Base-by-base conservation (phyloP, 2,329 filamentous ascomycete species). In the Trichoderma gracile region DNA sequence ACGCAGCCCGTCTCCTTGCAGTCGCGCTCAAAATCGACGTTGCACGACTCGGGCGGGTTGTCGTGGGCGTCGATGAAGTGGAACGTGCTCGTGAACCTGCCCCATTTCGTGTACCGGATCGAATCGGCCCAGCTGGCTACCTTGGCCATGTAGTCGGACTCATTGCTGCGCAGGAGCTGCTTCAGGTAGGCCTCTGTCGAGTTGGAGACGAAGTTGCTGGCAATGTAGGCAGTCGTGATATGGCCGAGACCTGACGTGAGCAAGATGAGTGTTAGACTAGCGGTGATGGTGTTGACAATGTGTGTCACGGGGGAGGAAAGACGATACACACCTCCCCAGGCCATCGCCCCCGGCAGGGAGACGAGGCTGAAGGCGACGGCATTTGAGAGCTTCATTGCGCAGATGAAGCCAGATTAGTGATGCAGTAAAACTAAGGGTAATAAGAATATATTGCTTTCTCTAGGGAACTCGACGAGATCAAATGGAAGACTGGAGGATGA, bases 61-160 rank as follows among this genome's bases (percentile, higher is more conserved):
- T 90, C 87, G 70, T 88, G 82, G 65, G 87, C 86, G 73, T 89
- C 87, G 75, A 90, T 89, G 77, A 86, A 90, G 79, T 90, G 87
- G 74, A 88, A 88, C 40, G 81, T 82, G 68, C 80, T 84, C 9
- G 83, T 86, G 74, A 86, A 89, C 43, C 80, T 79, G 15, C 85
- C 86, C 78, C 84, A 87, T 73, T 82, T 80, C 8, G 84, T 88
- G 76, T 89, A 89, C 25, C 86, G 81, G 73, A 87, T 81, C 45
- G 81, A 86, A 76, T 90, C 87, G 33, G 87, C 87, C 88, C 88
- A 90, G 10, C 85, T 85, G 3, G 88, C 87, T 3, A 89, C 82
- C 64, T 80, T 80, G 54, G 86, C 86, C 27, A 90, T 80, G 71
- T 88, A 89, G 69, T 86, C 81, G 63, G 78, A 74, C 1, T 82